Evolutionary conservation across 495 filamentous ascomycete species (phyloP), one percentile per base, ranked within the genome.

Genomic region (Immersiella caudata): DNA sequence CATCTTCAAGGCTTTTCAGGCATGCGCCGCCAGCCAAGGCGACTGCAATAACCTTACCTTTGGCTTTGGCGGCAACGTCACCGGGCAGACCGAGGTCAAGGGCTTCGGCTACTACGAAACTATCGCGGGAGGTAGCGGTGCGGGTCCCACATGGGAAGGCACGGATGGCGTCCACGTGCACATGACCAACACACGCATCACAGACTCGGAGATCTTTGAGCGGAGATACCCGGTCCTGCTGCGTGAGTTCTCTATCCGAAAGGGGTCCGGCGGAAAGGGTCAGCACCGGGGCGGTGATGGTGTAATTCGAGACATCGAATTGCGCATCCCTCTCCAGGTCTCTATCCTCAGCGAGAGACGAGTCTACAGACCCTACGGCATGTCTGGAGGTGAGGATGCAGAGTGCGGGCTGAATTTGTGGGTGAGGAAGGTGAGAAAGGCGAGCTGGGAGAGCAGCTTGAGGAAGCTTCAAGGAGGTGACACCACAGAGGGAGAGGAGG

Each of bases 101-200:
- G 93, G 93, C 18, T 99, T 99, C 76, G 95, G 95, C 20, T 99
- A 99, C 83, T 98, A 98, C 79, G 94, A 97, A 79, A 97, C 94
- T 0, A 97, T 97, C 74, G 93, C 94, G 2, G 95, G 95, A 26
- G 95, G 95, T 9, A 91, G 88, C 69, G 95, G 95, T 60, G 95
- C 95, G 0, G 94, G 94, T 0, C 86, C 91, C 0, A 85, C 85
- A 40, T 99, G 95, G 95, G 85, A 92, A 62, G 95, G 95, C 54
- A 93, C 93, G 8, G 89, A 86, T 60, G 95, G 95, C 52, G 92
- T 98, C 54, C 95, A 99, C 75, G 90, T 89, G 22, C 94, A 98
- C 78, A 99, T 98, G 94, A 99, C 95, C n/a, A 99, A 99, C 77
- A 99, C 95, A 6, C 88, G 95, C 0, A 98, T 98, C 74, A 99